These are phyloP conservation scores for Raddia guianensis DNA, from an alignment of 176 grass and related monocot genomes.

Conservation along the genomic window DNA sequence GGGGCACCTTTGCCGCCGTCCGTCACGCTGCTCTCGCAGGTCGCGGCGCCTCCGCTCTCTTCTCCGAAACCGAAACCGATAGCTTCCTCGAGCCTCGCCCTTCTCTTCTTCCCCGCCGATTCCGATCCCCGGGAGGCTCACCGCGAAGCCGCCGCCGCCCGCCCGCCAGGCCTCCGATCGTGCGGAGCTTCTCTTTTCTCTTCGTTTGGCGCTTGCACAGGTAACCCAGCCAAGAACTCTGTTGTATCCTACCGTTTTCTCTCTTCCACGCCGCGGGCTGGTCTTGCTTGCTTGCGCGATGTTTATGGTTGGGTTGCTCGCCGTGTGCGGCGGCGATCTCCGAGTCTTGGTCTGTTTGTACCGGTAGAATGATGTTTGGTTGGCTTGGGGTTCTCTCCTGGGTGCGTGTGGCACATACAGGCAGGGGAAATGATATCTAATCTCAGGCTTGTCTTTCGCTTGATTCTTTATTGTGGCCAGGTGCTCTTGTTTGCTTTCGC, in stretches of 20 bases:
- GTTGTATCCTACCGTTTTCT: background rate
- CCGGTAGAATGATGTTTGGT: background rate
- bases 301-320: background rate
- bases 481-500: background rate
- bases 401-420: background rate
- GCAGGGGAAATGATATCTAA: background rate
- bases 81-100: too few relatives aligned
- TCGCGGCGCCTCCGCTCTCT: too few relatives aligned
- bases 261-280: background rate
- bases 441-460: background rate
- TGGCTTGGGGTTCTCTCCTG: background rate
- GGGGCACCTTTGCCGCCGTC: too few relatives aligned
- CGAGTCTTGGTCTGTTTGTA: background rate
- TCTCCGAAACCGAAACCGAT: too few relatives aligned
- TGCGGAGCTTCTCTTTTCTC: too few relatives aligned
- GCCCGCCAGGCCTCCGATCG: background rate
- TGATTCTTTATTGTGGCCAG: background rate
- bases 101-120: too few relatives aligned
- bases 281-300: background rate
- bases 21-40: too few relatives aligned
- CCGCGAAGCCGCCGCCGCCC: background rate
- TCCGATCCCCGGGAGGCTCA: too few relatives aligned
- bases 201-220: too few relatives aligned
- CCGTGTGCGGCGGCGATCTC: too few relatives aligned
- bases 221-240: background rate